Evolutionary conservation across 768 basidiomycete species (phyloP), one percentile per base, ranked within the genome.

Genomic region (Russula vinacea): DNA sequence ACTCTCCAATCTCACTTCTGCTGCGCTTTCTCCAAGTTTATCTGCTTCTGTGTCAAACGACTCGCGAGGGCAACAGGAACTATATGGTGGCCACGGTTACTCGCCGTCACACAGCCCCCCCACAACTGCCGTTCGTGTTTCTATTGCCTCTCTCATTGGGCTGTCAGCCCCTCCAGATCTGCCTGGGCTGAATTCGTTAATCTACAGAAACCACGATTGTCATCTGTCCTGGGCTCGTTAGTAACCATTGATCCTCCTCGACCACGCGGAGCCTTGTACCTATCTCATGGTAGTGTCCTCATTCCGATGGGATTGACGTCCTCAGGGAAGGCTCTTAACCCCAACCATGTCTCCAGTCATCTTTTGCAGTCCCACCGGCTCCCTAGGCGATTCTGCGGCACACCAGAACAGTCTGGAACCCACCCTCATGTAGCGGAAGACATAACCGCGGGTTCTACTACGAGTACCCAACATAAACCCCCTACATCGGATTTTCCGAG

Each of bases 1-100:
- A 26, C 56, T 67, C 29, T 65, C 57, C 26, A 52, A 54, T 42
- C 51, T 67, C 19, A 60, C 54, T 2, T 51, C 58, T 56, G 32
- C 22, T 17, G 11, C 29, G n/a, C 32, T 19, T 35, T 40, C 5
- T 2, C 59, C 37, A 19, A 47, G 33, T n/a, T 19, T 5, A 8
- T 33, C 57, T 44, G 35, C n/a, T 11, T 35, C 39, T 29, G n/a
- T 19, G 40, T 24, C 37, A 37, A 45, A 40, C 47, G 57, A 47
- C 40, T 29, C 37, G 17, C 29, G 19, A n/a, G 11, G 24, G 9
- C 56, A 26, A 24, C 42, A 45, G 40, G 51, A 40, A 11, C 9
- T 8, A 29, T 14, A 32, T 33, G 35, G 5, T 24, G 37, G 16
- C 29, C 17, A 17, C 39, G 7, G 26, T 32, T 24, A 35, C 19